Evolutionary conservation across 306 rosid species (phyloP).

Genomic region (Malus orientalis): DNA sequence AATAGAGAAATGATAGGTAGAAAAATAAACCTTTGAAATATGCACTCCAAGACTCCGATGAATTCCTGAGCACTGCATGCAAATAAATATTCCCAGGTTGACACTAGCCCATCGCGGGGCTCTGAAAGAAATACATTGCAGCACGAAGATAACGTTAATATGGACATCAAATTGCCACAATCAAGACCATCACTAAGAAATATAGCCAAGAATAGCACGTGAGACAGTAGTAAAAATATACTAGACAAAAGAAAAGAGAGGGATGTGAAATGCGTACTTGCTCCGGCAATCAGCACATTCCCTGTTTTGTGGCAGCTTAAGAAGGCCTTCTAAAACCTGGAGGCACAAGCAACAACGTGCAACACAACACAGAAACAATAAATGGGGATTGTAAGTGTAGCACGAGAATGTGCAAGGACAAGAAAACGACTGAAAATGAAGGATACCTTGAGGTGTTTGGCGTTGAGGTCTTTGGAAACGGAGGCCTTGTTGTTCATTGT

Average conservation of each 20-base stretch:
- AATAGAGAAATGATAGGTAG: background rate
- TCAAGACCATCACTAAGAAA: background rate
- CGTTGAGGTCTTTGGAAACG: conserved; percentile 78
- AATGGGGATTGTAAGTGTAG: background rate
- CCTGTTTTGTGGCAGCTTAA: conserved; percentile 69
- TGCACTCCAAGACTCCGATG: conserved; percentile 97
- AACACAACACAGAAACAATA: background rate
- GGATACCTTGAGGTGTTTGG: conserved; percentile 61
- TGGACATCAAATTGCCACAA: background rate
- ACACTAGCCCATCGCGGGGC: conserved; percentile 99
- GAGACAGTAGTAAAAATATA: background rate
- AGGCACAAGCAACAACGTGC: conserved; percentile 10
- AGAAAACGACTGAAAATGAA: background rate
- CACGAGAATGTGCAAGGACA: background rate
- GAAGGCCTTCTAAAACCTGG: conserved; percentile 79
- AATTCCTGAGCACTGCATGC: conserved; percentile 95
- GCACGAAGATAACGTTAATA: background rate
- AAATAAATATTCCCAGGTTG: conserved; percentile 83
- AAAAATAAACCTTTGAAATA: conserved; percentile 64
- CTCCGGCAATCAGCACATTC: conserved; percentile 86
- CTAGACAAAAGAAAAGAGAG: background rate
- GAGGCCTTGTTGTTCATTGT: conserved; percentile 74
- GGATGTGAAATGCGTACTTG: conserved; percentile 44
- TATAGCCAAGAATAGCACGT: background rate
- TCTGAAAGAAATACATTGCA: conserved; percentile 32